phyloP scores from a whole-genome alignment of 2,329 filamentous ascomycete genomes.

The Aspergillus nomiae region DNA sequence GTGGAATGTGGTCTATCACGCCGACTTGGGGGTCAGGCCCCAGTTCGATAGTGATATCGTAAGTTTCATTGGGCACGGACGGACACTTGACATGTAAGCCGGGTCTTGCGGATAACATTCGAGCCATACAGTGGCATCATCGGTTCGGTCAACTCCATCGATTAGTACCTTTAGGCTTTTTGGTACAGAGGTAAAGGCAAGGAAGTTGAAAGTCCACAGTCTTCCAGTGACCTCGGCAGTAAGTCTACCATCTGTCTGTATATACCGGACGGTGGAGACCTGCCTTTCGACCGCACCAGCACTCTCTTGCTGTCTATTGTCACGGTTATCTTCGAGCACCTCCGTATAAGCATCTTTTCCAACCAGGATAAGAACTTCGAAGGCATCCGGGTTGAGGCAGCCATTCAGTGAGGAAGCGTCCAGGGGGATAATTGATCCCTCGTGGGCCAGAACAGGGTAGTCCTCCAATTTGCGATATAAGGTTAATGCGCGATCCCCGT shows the following conservation, averaged over 20 bases:
- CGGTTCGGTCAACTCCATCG: constrained; percentile 21
- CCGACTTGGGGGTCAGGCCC: constrained; percentile 34
- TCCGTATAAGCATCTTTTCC: constrained; percentile 52
- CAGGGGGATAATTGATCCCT: constrained; percentile 62
- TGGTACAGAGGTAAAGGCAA: neutral
- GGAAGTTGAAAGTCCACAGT: constrained; percentile 7
- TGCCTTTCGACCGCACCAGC: neutral
- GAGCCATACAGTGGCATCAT: constrained; percentile 14
- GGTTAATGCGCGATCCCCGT: constrained; percentile 56
- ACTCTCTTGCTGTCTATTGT: constrained; percentile 11
- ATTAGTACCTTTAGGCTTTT: constrained; percentile 18
- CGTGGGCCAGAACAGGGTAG: constrained; percentile 56
- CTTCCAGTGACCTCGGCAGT: neutral
- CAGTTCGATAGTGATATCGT: constrained; percentile 42
- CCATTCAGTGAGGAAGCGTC: constrained; percentile 41
- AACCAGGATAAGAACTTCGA: constrained; percentile 37
- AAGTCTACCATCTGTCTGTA: constrained; percentile 14
- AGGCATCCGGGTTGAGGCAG: constrained; percentile 15
- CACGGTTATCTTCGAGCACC: constrained; percentile 50
- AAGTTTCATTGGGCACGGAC: constrained; percentile 20
- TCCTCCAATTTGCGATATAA: constrained; percentile 54
- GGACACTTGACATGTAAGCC: constrained; percentile 22
- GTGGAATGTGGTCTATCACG: constrained; percentile 20
- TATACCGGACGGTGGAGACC: constrained; percentile 23
- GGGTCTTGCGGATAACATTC: constrained; percentile 19